These are phyloP conservation scores for Entomortierella parvispora DNA, from an alignment of 192 early-diverging fungal species.

Conservation along the genomic window DNA sequence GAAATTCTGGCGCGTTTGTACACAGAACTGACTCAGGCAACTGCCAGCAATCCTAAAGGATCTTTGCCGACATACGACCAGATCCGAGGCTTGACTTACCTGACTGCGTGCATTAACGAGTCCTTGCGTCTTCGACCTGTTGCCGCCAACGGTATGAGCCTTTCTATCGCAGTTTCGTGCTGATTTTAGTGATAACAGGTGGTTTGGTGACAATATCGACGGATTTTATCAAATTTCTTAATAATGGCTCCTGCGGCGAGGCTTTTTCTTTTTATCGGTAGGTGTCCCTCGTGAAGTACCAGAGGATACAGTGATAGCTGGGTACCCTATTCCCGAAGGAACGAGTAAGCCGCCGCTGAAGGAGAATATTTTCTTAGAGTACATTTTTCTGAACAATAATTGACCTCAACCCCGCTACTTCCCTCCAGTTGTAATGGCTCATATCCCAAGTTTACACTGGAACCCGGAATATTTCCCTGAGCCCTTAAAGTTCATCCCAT, in stretches of 20 bases:
- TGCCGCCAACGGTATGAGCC: constrained; percentile 30
- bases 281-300: constrained; percentile 48
- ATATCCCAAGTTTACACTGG: constrained; percentile 19
- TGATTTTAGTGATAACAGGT: too few relatives aligned
- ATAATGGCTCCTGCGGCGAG: too few relatives aligned
- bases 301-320: constrained; percentile 46
- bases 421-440: constrained; percentile 22
- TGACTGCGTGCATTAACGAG: constrained; percentile 65
- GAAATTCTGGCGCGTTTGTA: constrained; percentile 17
- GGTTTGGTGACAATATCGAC: too few relatives aligned
- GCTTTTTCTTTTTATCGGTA: neutral
- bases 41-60: constrained; percentile 12
- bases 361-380: too few relatives aligned
- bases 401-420: neutral
- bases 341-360: constrained; percentile 29
- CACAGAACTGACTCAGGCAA: constrained; percentile 36
- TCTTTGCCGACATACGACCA: constrained; percentile 50
- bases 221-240: neutral
- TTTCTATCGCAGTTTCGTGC: too few relatives aligned
- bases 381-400: too few relatives aligned
- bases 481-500: constrained; percentile 21
- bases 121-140: constrained; percentile 61
- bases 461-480: constrained; percentile 25
- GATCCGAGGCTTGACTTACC: constrained; percentile 56
- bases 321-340: constrained; percentile 57